These are phyloP conservation scores for Colletotrichum tropicicola DNA, from an alignment of 2,329 filamentous ascomycete species.

Conservation along the genomic window DNA sequence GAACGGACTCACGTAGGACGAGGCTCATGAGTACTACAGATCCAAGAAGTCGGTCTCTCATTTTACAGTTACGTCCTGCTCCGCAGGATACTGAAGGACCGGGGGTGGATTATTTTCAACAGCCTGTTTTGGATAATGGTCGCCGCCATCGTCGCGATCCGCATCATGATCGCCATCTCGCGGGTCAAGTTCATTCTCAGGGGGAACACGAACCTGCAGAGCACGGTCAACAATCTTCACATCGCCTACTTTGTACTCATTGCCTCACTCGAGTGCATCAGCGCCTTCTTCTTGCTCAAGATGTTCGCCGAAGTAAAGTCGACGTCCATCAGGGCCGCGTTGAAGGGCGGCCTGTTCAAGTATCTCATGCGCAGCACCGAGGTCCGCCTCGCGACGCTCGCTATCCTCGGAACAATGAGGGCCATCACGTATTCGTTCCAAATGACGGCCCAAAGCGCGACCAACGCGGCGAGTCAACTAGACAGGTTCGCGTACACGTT, in stretches of 20 bases:
- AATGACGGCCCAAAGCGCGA: conserved; percentile 44
- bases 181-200: conserved; percentile 41
- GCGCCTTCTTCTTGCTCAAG: conserved; percentile 48
- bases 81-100: conserved; percentile 56
- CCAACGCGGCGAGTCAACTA: conserved; percentile 45
- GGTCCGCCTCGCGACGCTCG: conserved; percentile 47
- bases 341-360: conserved; percentile 43
- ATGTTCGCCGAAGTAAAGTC: conserved; percentile 45
- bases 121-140: conserved; percentile 66
- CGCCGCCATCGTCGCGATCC: conserved; percentile 58
- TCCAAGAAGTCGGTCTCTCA: conserved; percentile 54
- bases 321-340: conserved; percentile 40
- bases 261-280: conserved; percentile 49
- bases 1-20: neutral
- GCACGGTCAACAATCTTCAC: conserved; percentile 47
- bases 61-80: conserved; percentile 63
- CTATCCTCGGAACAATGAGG: conserved; percentile 47
- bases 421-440: conserved; percentile 52
- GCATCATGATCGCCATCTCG: conserved; percentile 47
- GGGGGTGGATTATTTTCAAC: conserved; percentile 53
- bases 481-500: conserved; percentile 52
- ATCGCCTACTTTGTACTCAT: conserved; percentile 52
- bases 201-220: conserved; percentile 35
- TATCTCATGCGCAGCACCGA: conserved; percentile 52
- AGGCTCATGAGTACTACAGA: conserved; percentile 32